These are phyloP conservation scores for Aspergillus udagawae DNA, from an alignment of 2,329 filamentous ascomycete genomes.

Conservation along the genomic window DNA sequence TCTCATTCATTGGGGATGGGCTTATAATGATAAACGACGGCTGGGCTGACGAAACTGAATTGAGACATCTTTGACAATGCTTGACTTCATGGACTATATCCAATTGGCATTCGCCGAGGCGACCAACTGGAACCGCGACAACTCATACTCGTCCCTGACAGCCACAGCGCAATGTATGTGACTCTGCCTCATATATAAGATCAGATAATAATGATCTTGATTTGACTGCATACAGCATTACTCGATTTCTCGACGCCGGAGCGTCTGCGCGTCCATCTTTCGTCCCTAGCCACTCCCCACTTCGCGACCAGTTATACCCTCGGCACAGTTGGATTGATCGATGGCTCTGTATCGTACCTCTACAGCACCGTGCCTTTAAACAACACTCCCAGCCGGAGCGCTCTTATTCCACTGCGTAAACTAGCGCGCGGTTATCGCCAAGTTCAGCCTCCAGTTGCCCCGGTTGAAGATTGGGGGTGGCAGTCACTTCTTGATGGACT, in stretches of 20 bases:
- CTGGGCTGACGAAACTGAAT: background rate
- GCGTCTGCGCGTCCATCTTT: conserved; percentile 80
- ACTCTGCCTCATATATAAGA: background rate
- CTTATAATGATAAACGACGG: background rate
- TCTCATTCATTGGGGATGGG: background rate
- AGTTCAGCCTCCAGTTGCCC: conserved; percentile 49
- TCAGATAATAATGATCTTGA: conserved; percentile 6
- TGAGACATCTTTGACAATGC: conserved; percentile 54
- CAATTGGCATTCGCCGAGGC: conserved; percentile 84
- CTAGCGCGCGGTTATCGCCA: conserved; percentile 81
- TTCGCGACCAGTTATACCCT: conserved; percentile 94
- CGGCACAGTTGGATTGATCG: conserved; percentile 82
- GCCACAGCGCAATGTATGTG: conserved; percentile 70
- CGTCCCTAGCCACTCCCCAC: conserved; percentile 84
- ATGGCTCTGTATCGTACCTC: conserved; percentile 95
- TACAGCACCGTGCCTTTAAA: conserved; percentile 81
- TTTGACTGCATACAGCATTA: conserved; percentile 54
- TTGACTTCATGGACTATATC: conserved; percentile 97
- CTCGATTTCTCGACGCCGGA: conserved; percentile 84
- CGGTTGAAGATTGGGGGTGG: conserved; percentile 30
- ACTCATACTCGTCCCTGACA: conserved; percentile 84
- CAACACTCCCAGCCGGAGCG: conserved; percentile 63
- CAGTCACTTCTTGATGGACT: conserved; percentile 26
- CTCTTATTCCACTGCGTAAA: conserved; percentile 68
- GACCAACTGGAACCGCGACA: conserved; percentile 85